Evolutionary conservation across 2,329 filamentous ascomycete genomes (phyloP), one percentile per base, ranked within the genome.

Genomic region (Cytospora piceae): DNA sequence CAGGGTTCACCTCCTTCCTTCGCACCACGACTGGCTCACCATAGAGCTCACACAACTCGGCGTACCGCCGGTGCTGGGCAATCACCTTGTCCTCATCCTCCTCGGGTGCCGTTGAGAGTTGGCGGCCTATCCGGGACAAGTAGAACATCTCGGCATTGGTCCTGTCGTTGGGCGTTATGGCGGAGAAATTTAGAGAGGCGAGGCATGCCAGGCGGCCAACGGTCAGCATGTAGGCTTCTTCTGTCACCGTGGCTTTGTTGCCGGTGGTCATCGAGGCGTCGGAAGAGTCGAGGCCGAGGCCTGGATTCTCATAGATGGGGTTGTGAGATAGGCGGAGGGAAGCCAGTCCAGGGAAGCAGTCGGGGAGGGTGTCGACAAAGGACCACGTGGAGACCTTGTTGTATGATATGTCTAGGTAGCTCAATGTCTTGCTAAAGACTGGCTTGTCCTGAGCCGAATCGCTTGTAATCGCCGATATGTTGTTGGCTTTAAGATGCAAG

Each of bases 141-240:
- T 99, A 99, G 76, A 96, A 99, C 73, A 94, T 89, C 72, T 98
- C 95, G 5, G 93, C 93, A 73, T 98, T 95, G 62, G 87, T 83
- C 22, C 94, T 87, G 75, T 98, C 94, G 52, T 89, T 86, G 1
- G 81, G 71, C 0, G 88, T 88, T 70, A 98, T 88, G 20, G 81
- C 79, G 68, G 88, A 88, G 74, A 91, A 93, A 74, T 95, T 95
- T 34, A 97, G 83, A 0, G 81, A 82, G 61, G 83, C 84, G 12
- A 98, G 83, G 1, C 80, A 79, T 1, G 85, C 83, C 1, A 97
- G 81, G 2, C 93, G 90, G 32, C 90, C 92, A 31, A 96, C 81
- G 0, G 92, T 92, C 57, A 97, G 84, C 91, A 97, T 96, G 79
- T 93, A 94, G 0, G 91, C 90, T 72, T 96, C 92, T 63, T 96